phyloP scores from a whole-genome alignment of 192 early-diverging fungal species.

The Piromyces sp. region DNA sequence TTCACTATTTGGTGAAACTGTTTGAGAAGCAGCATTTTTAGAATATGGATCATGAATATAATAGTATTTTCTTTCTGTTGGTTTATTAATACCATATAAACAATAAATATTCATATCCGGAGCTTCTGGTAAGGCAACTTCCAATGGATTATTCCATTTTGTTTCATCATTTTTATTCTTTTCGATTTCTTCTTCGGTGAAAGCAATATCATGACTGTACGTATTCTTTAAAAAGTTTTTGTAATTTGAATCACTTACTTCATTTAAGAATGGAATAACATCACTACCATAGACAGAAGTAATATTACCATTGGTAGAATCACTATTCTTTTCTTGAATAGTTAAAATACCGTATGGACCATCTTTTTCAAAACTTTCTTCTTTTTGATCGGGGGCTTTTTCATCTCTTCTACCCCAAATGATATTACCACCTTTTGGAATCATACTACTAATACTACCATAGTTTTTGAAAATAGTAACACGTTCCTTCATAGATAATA shows the following conservation, averaged over 20 bases:
- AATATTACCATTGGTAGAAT: background rate
- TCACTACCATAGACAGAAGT: background rate
- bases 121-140: constrained; percentile 49
- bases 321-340: background rate
- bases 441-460: constrained; percentile 55
- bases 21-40: background rate
- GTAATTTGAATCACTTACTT: constrained; percentile 25
- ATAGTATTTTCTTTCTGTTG: constrained; percentile 69
- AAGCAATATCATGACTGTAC: constrained; percentile 50
- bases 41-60: constrained; percentile 31
- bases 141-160: constrained; percentile 64
- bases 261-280: constrained; percentile 18
- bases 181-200: constrained; percentile 36
- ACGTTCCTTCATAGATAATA: constrained; percentile 60
- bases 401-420: constrained; percentile 50
- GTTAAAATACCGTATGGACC: background rate
- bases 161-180: constrained; percentile 32
- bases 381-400: constrained; percentile 54
- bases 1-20: background rate
- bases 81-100: constrained; percentile 60
- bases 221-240: constrained; percentile 26
- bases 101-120: constrained; percentile 64
- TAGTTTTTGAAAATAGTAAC: constrained; percentile 63
- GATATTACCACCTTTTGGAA: constrained; percentile 65
- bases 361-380: background rate